These are phyloP conservation scores for Stellera chamaejasme DNA, from an alignment of 345 rosid species.

Conservation along the genomic window DNA sequence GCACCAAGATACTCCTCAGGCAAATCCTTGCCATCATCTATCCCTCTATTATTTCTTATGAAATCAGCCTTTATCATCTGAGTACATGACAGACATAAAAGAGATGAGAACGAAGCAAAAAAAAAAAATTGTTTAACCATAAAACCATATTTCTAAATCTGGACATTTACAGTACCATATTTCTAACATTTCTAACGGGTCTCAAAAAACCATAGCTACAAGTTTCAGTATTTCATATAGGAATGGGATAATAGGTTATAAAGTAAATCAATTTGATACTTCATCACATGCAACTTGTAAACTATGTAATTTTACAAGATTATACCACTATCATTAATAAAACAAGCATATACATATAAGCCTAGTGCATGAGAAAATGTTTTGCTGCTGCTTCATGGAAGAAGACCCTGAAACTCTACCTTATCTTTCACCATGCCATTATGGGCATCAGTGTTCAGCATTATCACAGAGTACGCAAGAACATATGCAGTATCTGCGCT, in stretches of 20 bases:
- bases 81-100: constrained; percentile 18
- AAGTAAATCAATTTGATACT: too few relatives aligned
- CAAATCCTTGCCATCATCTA: constrained; percentile 81
- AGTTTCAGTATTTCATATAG: too few relatives aligned
- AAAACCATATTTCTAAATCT: too few relatives aligned
- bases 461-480: constrained; percentile 85
- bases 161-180: too few relatives aligned
- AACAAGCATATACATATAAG: too few relatives aligned
- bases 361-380: too few relatives aligned
- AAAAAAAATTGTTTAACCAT: background rate
- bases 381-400: background rate
- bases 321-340: too few relatives aligned
- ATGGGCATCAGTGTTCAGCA: constrained; percentile 96
- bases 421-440: constrained; percentile 86
- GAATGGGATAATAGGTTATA: too few relatives aligned
- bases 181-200: too few relatives aligned
- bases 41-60: constrained; percentile 77
- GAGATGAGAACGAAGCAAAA: constrained; percentile 20
- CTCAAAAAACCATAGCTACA: too few relatives aligned
- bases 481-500: constrained; percentile 92
- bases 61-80: constrained; percentile 70
- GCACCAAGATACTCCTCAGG: constrained; percentile 62
- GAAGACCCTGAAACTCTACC: constrained; percentile 23
- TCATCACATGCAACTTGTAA: too few relatives aligned
- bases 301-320: too few relatives aligned